Percentiles rank a stretch among this genome's conserved stretches.
Conservation (phyloP, 2,329 filamentous ascomycete species). For the Trichoderma oligosporum region DNA sequence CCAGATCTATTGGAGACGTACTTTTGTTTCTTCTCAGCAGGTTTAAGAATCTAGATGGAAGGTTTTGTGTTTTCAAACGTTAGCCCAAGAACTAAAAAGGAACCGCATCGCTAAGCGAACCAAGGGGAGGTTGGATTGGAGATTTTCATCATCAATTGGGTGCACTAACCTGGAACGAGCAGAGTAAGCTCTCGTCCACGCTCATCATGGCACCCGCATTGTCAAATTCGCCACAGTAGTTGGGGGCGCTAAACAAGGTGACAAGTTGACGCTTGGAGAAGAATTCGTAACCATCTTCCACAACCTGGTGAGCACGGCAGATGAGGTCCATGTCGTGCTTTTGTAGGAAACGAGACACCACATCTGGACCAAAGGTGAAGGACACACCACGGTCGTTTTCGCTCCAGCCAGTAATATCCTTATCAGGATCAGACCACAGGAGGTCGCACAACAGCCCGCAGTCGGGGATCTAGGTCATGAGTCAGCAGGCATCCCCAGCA, state of each 20-base stretch:
- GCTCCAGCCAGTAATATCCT: constrained; percentile 98
- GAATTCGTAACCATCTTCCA: constrained; percentile 99
- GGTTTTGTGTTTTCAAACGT: too few relatives aligned
- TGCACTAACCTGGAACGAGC: constrained; percentile 85
- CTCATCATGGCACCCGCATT: constrained; percentile 99
- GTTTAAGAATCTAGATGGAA: constrained; percentile 79
- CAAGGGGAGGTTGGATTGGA: background rate
- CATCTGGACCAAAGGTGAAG: constrained; percentile 96
- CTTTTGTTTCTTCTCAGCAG: constrained; percentile 99
- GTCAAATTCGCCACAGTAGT: constrained; percentile 99
- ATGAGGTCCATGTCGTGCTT: constrained; percentile 99
- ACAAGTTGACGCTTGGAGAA: constrained; percentile 98
- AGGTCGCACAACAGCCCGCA: constrained; percentile 96
- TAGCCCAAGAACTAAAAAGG: background rate
- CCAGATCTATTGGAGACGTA: constrained; percentile 78
- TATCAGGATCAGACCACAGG: constrained; percentile 97
- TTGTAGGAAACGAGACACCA: constrained; percentile 94
- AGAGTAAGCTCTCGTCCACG: constrained; percentile 95
- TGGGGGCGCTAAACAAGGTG: constrained; percentile 94
- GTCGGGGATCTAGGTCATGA: constrained; percentile 77
- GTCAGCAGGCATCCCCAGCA: constrained; percentile 19
- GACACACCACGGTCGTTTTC: constrained; percentile 98
- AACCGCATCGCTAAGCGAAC: background rate
- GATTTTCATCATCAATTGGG: background rate
- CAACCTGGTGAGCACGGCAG: constrained; percentile 96